These are phyloP conservation scores for Pseudocercospora fijiensis DNA, from an alignment of 2,329 filamentous ascomycete species.

Conservation along the genomic window DNA sequence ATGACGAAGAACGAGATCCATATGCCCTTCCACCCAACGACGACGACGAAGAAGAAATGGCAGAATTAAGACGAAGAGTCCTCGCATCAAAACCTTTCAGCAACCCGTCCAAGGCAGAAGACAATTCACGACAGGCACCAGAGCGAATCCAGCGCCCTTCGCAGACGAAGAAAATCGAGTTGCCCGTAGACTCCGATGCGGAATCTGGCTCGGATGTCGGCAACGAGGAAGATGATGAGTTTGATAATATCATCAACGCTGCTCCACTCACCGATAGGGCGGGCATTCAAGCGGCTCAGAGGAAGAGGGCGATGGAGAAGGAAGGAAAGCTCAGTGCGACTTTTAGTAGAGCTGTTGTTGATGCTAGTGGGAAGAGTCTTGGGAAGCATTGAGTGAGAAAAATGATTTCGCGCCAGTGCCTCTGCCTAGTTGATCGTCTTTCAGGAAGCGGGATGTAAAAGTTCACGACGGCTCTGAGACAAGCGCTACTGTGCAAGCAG, in stretches of 20 bases:
- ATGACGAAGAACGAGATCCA: slow-evolving; percentile 60
- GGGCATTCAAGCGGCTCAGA: slow-evolving; percentile 65
- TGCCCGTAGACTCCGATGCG: slow-evolving; percentile 58
- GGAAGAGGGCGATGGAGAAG: slow-evolving; percentile 52
- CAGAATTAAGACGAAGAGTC: slow-evolving; percentile 84
- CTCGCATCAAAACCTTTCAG: slow-evolving; percentile 86
- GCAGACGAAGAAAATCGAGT: slow-evolving; percentile 43
- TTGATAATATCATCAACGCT: slow-evolving; percentile 90
- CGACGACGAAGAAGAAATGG: slow-evolving; percentile 88
- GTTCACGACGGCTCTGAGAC: background rate
- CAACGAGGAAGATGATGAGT: slow-evolving; percentile 68
- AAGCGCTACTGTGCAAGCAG: background rate
- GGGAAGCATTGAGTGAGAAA: slow-evolving; percentile 5
- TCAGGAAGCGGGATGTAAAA: background rate
- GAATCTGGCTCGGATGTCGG: slow-evolving; percentile 69
- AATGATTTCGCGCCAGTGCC: background rate
- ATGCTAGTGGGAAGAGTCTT: slow-evolving; percentile 46
- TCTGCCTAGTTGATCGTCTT: background rate
- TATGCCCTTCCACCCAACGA: slow-evolving; percentile 73
- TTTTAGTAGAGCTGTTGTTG: slow-evolving; percentile 51
- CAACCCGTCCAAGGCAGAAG: slow-evolving; percentile 44
- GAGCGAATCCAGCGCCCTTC: slow-evolving; percentile 62
- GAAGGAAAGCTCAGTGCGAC: slow-evolving; percentile 46
- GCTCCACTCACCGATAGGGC: slow-evolving; percentile 84
- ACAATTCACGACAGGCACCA: slow-evolving; percentile 55